These are phyloP conservation scores for Petunia hybrid DNA, from an alignment of 305 asterid genomes.

Conservation along the genomic window DNA sequence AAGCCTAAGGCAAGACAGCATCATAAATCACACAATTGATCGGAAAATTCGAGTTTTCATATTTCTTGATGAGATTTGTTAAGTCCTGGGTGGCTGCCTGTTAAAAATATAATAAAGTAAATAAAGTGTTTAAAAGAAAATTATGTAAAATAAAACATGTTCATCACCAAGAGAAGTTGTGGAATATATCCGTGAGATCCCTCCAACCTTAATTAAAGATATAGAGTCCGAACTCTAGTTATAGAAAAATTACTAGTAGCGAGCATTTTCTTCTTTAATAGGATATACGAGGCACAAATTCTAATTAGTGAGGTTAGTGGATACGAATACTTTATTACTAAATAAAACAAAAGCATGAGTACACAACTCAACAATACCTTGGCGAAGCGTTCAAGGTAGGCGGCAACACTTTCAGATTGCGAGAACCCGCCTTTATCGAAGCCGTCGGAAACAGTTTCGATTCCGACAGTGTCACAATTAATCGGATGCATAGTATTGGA, in stretches of 20 bases:
- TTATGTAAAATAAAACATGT: no score
- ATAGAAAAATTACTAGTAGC: no score
- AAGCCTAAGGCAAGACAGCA: slow-evolving; percentile 72
- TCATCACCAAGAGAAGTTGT: no score
- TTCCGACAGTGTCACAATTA: slow-evolving; percentile 38
- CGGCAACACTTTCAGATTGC: slow-evolving; percentile 46
- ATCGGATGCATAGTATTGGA: slow-evolving; percentile 51
- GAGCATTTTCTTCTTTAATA: slow-evolving; percentile 26
- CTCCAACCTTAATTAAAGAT: no score
- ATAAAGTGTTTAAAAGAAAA: no score
- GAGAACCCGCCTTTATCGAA: slow-evolving; percentile 65
- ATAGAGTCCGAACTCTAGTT: slow-evolving; percentile 49
- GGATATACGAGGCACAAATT: slow-evolving; percentile 67
- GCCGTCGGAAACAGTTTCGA: slow-evolving; percentile 70
- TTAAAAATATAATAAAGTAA: no score
- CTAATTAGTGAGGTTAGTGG: slow-evolving; percentile 49
- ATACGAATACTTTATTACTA: no score
- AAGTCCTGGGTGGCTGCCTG: slow-evolving; percentile 26
- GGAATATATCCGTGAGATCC: no score
- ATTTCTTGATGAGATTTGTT: slow-evolving; percentile 44
- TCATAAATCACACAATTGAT: slow-evolving; percentile 70
- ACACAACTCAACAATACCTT: no score
- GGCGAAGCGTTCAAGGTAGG: slow-evolving; percentile 47
- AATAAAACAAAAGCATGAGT: no score
- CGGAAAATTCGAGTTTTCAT: slow-evolving; percentile 37